Evolutionary conservation across 345 rosid species (phyloP).

Genomic region (Citrus australasica): DNA sequence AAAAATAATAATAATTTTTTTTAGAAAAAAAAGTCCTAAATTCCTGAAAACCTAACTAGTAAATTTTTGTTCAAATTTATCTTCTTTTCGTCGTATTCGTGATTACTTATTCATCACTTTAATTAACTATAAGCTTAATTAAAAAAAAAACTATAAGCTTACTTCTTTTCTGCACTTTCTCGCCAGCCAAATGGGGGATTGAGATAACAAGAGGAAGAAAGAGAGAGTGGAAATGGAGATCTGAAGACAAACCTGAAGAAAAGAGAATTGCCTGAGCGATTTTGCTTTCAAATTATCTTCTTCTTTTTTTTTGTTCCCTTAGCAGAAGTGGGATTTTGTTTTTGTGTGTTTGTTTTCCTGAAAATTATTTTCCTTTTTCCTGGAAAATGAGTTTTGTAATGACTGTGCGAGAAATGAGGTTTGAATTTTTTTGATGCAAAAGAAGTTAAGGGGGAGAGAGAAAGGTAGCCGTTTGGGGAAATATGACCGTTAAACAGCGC

Average conservation of each 20-base stretch:
- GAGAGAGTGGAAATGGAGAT: conserved; percentile 1
- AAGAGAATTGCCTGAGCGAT: not conserved
- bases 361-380: not conserved
- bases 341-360: conserved; percentile 6
- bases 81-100: not conserved
- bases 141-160: not conserved
- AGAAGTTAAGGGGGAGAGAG: not conserved
- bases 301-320: not conserved
- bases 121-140: not conserved
- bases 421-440: not conserved
- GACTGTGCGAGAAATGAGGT: not conserved
- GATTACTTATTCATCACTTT: no score
- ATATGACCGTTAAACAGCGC: conserved; percentile 38
- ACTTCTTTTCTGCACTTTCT: not conserved
- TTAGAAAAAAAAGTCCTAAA: not conserved
- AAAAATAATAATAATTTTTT: not conserved
- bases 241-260: conserved; percentile 22
- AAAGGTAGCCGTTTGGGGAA: conserved; percentile 16
- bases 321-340: not conserved
- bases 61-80: not conserved
- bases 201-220: not conserved
- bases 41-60: not conserved
- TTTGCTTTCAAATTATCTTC: not conserved
- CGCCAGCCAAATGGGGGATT: not conserved
- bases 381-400: conserved; percentile 2